phyloP scores from a whole-genome alignment of 805 yeast species.

The Wickerhamomyces kurtzmanii region DNA sequence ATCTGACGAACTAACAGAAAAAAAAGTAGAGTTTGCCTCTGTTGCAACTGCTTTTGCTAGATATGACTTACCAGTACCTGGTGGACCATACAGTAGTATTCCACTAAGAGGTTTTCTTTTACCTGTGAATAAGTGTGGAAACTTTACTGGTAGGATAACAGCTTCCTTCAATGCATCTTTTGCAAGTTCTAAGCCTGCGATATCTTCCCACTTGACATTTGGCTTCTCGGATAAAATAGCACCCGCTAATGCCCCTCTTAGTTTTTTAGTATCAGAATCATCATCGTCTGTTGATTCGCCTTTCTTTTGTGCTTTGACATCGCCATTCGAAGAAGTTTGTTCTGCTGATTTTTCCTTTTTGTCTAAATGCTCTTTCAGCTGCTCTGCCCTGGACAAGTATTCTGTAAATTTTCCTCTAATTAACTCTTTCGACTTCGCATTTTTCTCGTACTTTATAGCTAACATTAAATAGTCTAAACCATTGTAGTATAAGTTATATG shows the following conservation, averaged over 20 bases:
- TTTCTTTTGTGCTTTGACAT: slow-evolving; percentile 43
- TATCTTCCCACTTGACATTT: slow-evolving; percentile 87
- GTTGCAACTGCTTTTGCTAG: slow-evolving; percentile 98
- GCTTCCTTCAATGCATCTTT: slow-evolving; percentile 97
- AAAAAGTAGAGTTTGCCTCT: slow-evolving; percentile 94
- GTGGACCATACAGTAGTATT: slow-evolving; percentile 82
- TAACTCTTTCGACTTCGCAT: slow-evolving; percentile 78
- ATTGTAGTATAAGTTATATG: slow-evolving; percentile 84
- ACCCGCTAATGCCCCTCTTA: slow-evolving; percentile 84
- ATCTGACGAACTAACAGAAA: slow-evolving; percentile 93
- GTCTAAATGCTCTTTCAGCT: slow-evolving; percentile 80
- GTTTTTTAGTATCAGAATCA: slow-evolving; percentile 77
- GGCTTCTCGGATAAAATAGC: slow-evolving; percentile 91
- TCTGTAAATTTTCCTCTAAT: slow-evolving; percentile 86
- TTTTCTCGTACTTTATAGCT: slow-evolving; percentile 92
- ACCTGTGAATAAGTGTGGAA: slow-evolving; percentile 92
- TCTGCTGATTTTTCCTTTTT: slow-evolving; percentile 36
- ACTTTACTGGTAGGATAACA: slow-evolving; percentile 89
- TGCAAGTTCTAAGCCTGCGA: slow-evolving; percentile 92
- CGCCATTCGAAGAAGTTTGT: slow-evolving; percentile 28
- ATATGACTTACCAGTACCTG: slow-evolving; percentile 97
- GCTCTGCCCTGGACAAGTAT: slow-evolving; percentile 88
- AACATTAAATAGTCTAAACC: slow-evolving; percentile 93
- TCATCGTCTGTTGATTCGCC: slow-evolving; percentile 57
- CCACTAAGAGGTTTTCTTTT: slow-evolving; percentile 91